These are phyloP conservation scores for Blastomyces emzantsi DNA, from an alignment of 2,329 filamentous ascomycete species.

Conservation along the genomic window DNA sequence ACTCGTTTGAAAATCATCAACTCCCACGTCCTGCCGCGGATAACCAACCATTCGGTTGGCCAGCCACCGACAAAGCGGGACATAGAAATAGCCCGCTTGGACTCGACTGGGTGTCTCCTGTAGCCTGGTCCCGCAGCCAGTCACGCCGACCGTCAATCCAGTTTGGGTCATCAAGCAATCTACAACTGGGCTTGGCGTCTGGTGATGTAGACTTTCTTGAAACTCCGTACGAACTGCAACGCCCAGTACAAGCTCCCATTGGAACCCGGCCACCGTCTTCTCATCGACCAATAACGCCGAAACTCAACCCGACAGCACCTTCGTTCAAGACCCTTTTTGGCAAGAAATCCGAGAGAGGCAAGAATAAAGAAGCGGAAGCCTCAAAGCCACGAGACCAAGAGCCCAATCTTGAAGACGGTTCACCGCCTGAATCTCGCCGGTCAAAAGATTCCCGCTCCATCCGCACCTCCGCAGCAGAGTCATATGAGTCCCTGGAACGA, in stretches of 20 bases:
- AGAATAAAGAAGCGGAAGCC: conserved; percentile 22
- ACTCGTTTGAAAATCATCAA: conserved; percentile 44
- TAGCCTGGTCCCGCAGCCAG: conserved; percentile 63
- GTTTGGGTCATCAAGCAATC: conserved; percentile 59
- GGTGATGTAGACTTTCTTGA: conserved; percentile 43
- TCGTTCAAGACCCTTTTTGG: conserved; percentile 71
- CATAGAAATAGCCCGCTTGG: conserved; percentile 46
- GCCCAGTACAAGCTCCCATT: conserved; percentile 57
- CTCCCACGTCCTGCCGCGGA: conserved; percentile 71
- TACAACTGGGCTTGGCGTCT: conserved; percentile 46
- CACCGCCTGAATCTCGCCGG: conserved; percentile 37
- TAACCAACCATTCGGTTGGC: conserved; percentile 64
- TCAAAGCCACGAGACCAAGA: conserved; percentile 22
- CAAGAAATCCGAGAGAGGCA: conserved; percentile 35
- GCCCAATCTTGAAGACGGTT: conserved; percentile 30
- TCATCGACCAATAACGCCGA: conserved; percentile 48
- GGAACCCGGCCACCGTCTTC: conserved; percentile 62
- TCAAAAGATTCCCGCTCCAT: conserved; percentile 39
- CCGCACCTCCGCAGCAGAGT: conserved; percentile 39
- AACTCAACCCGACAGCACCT: conserved; percentile 79
- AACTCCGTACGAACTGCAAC: conserved; percentile 41
- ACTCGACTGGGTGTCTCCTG: conserved; percentile 45
- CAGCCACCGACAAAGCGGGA: conserved; percentile 44
- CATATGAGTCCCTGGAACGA: conserved; percentile 41
- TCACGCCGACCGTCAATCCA: conserved; percentile 76